Conservation (phyloP, 257 asterid species). For the Haberlea rhodopensis region DNA sequence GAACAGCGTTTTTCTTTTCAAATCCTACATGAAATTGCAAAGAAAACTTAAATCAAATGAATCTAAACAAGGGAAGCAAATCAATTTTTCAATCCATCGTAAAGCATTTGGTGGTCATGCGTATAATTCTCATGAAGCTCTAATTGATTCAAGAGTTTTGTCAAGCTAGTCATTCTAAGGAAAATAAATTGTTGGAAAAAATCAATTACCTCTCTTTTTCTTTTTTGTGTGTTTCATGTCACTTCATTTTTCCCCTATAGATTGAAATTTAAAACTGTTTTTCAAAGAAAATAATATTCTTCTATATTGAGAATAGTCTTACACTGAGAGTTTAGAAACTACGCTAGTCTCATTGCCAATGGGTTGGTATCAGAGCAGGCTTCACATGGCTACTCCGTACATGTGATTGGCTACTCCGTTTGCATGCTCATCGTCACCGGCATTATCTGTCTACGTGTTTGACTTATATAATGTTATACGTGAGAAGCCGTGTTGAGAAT, state of each 20-base stretch:
- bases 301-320: too few species aligned
- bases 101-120: background rate
- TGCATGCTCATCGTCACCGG: too few species aligned
- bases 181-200: background rate
- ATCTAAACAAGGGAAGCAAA: background rate
- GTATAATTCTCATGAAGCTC: background rate
- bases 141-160: conserved; percentile 1
- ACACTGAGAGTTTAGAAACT: too few species aligned
- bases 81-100: background rate
- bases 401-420: too few species aligned
- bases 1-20: conserved; percentile 63
- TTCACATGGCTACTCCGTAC: too few species aligned
- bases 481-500: too few species aligned
- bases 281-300: background rate
- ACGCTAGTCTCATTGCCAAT: too few species aligned
- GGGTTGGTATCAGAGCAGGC: too few species aligned
- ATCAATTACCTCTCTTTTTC: background rate
- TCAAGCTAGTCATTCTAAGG: background rate
- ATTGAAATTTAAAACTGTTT: background rate
- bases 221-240: too few species aligned
- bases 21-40: conserved; percentile 44
- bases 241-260: background rate
- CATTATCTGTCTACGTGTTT: too few species aligned
- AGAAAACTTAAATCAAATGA: conserved; percentile 12
- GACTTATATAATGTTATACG: too few species aligned